phyloP scores from a whole-genome alignment of 1,284 basidiomycete genomes.

The Malassezia brasiliensis region DNA sequence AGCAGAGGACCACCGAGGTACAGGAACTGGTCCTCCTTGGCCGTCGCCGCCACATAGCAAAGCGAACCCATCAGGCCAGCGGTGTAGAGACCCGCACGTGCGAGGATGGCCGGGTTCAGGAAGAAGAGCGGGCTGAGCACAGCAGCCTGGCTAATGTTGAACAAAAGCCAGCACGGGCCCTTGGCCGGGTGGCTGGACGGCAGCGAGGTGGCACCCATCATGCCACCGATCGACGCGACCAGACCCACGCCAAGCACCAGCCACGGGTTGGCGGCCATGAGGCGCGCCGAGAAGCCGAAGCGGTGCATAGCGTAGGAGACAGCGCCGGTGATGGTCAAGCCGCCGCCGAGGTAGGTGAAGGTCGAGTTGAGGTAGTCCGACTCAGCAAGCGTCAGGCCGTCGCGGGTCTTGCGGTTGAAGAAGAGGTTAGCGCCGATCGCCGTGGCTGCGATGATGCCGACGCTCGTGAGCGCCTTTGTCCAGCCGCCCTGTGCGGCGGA shows the following conservation, averaged over 20 bases:
- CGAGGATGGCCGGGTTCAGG: constrained; percentile 70
- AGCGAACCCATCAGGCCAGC: constrained; percentile 69
- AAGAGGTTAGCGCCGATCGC: constrained; percentile 43
- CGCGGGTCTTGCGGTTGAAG: constrained; percentile 44
- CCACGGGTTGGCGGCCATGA: constrained; percentile 80
- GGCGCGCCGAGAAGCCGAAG: constrained; percentile 62
- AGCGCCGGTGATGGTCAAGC: constrained; percentile 64
- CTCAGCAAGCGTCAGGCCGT: constrained; percentile 25
- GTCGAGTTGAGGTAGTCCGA: constrained; percentile 62
- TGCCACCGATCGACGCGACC: constrained; percentile 51
- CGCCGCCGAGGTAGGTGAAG: constrained; percentile 75
- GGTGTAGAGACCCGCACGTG: constrained; percentile 81
- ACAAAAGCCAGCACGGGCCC: constrained; percentile 52
- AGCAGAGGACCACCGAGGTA: constrained; percentile 62
- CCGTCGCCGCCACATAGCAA: constrained; percentile 79
- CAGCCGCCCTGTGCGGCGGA: constrained; percentile 26
- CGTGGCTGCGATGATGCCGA: constrained; percentile 42
- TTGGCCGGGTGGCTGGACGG: constrained; percentile 47
- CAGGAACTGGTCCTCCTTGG: constrained; percentile 71
- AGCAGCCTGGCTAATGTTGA: constrained; percentile 77
- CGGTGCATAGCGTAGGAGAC: constrained; percentile 69
- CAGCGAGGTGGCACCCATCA: constrained; percentile 47
- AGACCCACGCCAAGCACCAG: constrained; percentile 70
- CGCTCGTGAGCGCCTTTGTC: constrained; percentile 29
- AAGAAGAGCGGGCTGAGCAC: constrained; percentile 61